Evolutionary conservation across 1,284 basidiomycete genomes (phyloP).

Genomic region (Inonotus hispidus): DNA sequence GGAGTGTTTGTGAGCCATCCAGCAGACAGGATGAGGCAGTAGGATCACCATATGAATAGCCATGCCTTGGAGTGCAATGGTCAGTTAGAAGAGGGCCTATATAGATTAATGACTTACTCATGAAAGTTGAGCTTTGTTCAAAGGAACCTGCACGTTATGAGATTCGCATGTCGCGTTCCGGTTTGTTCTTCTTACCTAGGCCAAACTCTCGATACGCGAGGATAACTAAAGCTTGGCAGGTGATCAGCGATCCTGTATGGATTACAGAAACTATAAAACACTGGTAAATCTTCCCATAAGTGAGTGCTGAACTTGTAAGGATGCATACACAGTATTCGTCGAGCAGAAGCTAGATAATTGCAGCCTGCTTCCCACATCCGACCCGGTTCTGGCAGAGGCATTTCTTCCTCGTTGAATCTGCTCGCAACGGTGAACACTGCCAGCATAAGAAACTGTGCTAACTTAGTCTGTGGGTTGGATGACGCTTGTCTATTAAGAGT

Average conservation of each 20-base stretch:
- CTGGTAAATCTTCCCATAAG: too few relatives aligned
- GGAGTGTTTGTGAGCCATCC: background rate
- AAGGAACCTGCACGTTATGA: constrained; percentile 42
- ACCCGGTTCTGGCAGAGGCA: constrained; percentile 40
- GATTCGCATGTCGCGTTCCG: background rate
- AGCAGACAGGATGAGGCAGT: constrained; percentile 10
- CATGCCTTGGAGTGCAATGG: constrained; percentile 48
- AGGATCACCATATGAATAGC: constrained; percentile 63
- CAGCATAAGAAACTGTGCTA: constrained; percentile 67
- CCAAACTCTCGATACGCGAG: constrained; percentile 81
- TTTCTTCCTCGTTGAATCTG: constrained; percentile 54
- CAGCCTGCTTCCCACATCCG: constrained; percentile 71
- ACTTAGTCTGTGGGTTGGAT: constrained; percentile 30
- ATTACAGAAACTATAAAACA: constrained; percentile 55
- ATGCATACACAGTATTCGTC: constrained; percentile 53
- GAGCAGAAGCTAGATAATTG: constrained; percentile 63
- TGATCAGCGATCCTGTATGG: constrained; percentile 60
- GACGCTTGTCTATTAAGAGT: constrained; percentile 24
- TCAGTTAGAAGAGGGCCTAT: constrained; percentile 6
- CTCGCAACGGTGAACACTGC: constrained; percentile 77
- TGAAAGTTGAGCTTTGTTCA: constrained; percentile 80
- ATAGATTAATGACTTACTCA: constrained; percentile 41
- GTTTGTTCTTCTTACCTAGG: constrained; percentile 40
- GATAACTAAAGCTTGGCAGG: constrained; percentile 72
- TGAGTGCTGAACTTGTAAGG: background rate